These are phyloP conservation scores for Saturnispora hagleri DNA, from an alignment of 805 yeast genomes.

Conservation along the genomic window DNA sequence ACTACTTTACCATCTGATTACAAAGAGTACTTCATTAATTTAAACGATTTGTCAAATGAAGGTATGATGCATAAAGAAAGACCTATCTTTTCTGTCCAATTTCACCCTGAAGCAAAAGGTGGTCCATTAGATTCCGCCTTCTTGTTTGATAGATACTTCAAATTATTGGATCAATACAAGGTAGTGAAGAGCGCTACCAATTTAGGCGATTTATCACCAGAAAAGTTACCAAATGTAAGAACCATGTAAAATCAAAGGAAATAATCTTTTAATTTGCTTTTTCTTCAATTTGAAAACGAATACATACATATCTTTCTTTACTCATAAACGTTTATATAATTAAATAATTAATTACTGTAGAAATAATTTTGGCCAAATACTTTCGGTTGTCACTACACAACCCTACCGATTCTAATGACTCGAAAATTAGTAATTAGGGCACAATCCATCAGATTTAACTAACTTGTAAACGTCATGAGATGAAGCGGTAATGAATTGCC, in stretches of 20 bases:
- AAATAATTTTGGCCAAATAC: neutral
- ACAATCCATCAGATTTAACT: slow-evolving; percentile 55
- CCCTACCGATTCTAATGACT: neutral
- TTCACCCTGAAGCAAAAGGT: slow-evolving; percentile 99
- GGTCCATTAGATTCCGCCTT: slow-evolving; percentile 93
- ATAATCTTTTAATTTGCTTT: neutral
- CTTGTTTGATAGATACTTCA: slow-evolving; percentile 84
- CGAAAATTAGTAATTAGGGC: slow-evolving; percentile 45
- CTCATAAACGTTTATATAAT: neutral
- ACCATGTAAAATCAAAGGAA: slow-evolving; percentile 6
- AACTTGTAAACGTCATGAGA: slow-evolving; percentile 60
- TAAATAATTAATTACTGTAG: neutral
- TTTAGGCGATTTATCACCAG: slow-evolving; percentile 12
- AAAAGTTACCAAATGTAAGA: slow-evolving; percentile 12
- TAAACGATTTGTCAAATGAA: slow-evolving; percentile 94
- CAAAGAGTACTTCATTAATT: slow-evolving; percentile 82
- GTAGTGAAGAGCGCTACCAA: slow-evolving; percentile 21
- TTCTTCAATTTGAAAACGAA: neutral
- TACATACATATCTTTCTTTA: neutral
- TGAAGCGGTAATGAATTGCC: slow-evolving; percentile 78
- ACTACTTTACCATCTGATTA: slow-evolving; percentile 64
- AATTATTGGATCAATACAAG: slow-evolving; percentile 52
- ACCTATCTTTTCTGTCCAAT: slow-evolving; percentile 95
- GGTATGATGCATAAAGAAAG: slow-evolving; percentile 85
- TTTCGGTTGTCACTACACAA: neutral